Conservation (phyloP, 768 basidiomycete species). For the Hortiboletus flavorubellus region DNA sequence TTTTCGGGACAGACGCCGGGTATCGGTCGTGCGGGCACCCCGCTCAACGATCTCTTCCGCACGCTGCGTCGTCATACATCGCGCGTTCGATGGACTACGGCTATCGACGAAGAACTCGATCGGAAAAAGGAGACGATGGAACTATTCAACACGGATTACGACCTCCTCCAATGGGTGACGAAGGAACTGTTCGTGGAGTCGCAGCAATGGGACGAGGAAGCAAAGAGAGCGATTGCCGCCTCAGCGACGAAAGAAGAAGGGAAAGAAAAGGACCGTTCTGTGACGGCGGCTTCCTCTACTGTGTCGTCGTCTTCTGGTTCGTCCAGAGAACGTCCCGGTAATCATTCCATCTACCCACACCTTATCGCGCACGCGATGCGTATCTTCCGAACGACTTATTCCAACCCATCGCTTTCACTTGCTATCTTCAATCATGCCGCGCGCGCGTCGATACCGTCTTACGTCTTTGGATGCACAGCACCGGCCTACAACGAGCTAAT, state of each 20-base stretch:
- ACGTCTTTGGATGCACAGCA: slow-evolving; percentile 87
- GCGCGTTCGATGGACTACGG: slow-evolving; percentile 47
- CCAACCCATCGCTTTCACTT: slow-evolving; percentile 77
- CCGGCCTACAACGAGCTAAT: slow-evolving; percentile 87
- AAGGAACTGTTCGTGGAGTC: slow-evolving; percentile 66
- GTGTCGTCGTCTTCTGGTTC: not conserved
- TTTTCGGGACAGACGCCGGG: slow-evolving; percentile 10
- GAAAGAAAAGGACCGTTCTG: not conserved
- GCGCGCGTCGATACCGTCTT: slow-evolving; percentile 70
- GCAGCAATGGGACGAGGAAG: slow-evolving; percentile 45
- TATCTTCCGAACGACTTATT: slow-evolving; percentile 73
- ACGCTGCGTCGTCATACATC: slow-evolving; percentile 53
- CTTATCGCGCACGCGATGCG: slow-evolving; percentile 76
- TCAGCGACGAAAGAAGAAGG: not conserved
- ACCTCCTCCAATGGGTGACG: slow-evolving; percentile 72
- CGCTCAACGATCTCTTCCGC: slow-evolving; percentile 49
- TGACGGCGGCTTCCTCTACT: not conserved
- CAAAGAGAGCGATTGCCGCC: slow-evolving; percentile 36
- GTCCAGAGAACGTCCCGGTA: slow-evolving; percentile 36
- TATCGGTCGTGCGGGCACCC: slow-evolving; percentile 14
- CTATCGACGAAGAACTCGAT: slow-evolving; percentile 56
- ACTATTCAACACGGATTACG: slow-evolving; percentile 60
- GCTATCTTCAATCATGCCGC: slow-evolving; percentile 80
- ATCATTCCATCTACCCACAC: slow-evolving; percentile 67
- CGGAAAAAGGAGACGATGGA: slow-evolving; percentile 72